These are phyloP conservation scores for Verticillium zaregamsianum DNA, from an alignment of 2,329 filamentous ascomycete species.

Conservation along the genomic window DNA sequence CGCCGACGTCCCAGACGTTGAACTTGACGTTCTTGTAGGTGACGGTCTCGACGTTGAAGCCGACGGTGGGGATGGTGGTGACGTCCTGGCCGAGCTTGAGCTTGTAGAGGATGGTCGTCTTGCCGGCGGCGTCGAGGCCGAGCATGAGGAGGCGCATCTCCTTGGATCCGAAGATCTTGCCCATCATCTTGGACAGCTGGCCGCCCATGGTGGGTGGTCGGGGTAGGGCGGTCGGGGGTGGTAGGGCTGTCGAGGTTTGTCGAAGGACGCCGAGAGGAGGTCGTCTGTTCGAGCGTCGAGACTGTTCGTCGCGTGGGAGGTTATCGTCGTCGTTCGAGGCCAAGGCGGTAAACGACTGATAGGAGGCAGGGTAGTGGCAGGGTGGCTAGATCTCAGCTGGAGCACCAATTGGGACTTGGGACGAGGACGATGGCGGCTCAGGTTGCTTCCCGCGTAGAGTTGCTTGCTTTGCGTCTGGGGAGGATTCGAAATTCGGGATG, in stretches of 20 bases:
- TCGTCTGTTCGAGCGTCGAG: not conserved
- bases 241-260: too few species aligned
- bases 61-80: slow-evolving; percentile 96
- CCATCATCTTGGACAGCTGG: slow-evolving; percentile 92
- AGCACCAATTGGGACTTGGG: not conserved
- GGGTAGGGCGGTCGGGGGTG: not conserved
- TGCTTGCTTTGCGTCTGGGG: not conserved
- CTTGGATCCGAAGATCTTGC: slow-evolving; percentile 98
- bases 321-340: not conserved
- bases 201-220: slow-evolving; percentile 64
- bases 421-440: not conserved
- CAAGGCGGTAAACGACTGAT: not conserved
- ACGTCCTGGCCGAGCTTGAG: slow-evolving; percentile 97
- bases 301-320: not conserved
- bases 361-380: not conserved
- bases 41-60: slow-evolving; percentile 98
- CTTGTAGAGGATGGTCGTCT: slow-evolving; percentile 99
- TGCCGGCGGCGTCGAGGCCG: slow-evolving; percentile 94
- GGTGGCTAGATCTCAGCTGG: not conserved
- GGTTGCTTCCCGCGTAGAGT: not conserved
- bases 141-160: slow-evolving; percentile 99
- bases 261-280: slow-evolving; percentile 4
- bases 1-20: slow-evolving; percentile 98
- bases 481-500: not conserved
- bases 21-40: slow-evolving; percentile 99